These are phyloP conservation scores for Oryza longistaminata DNA, from an alignment of 176 grass and related monocot genomes.

Conservation along the genomic window DNA sequence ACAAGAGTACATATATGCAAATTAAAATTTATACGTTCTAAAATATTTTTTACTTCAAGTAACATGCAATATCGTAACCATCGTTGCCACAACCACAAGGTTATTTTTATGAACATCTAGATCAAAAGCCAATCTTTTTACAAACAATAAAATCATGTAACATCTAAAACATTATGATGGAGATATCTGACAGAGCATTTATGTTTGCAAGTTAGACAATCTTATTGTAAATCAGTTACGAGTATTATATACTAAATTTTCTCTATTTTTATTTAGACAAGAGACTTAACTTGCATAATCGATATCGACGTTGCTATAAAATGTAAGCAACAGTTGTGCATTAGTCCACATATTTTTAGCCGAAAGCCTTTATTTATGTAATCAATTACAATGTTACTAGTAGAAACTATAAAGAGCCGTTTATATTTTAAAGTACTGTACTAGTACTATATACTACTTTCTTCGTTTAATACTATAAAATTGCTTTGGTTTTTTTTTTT, in stretches of 20 bases:
- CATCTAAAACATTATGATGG: no score
- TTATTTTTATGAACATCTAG: not conserved
- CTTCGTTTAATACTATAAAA: no score
- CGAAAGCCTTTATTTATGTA: no score
- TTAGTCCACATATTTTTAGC: not conserved
- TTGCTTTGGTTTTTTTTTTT: no score
- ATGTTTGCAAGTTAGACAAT: no score
- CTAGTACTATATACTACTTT: no score
- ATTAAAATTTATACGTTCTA: not conserved
- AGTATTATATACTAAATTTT: not conserved
- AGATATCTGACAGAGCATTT: no score
- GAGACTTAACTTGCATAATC: not conserved
- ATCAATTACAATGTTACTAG: no score
- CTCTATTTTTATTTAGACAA: not conserved
- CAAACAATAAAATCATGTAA: not conserved
- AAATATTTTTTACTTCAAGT: not conserved
- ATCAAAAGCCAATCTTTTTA: not conserved
- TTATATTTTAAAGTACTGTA: not conserved
- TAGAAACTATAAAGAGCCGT: not conserved
- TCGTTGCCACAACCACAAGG: not conserved
- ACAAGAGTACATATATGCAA: not conserved
- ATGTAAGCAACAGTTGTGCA: not conserved
- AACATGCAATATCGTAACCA: not conserved
- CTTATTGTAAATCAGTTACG: no score
- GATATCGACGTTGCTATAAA: no score